Base-by-base conservation (phyloP, 2,329 filamentous ascomycete species). In the Aaosphaeria pasadenensis region DNA sequence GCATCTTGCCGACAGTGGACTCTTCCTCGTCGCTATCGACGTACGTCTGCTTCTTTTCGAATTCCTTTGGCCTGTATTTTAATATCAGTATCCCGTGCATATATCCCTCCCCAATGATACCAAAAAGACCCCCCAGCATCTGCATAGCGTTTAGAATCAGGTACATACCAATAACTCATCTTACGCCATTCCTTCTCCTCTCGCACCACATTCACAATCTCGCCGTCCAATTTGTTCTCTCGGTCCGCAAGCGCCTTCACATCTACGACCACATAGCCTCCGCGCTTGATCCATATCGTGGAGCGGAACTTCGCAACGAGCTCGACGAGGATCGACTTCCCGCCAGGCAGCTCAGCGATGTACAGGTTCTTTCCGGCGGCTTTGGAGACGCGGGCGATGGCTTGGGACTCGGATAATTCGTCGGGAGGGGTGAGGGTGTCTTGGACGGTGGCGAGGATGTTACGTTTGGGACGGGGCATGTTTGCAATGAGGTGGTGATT, bases 101-200 rank as follows among this genome's bases (percentile, higher is more conserved):
- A 54, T 52, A 43, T 30, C 39, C 48, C 46, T 28, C 29, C 39
- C 30, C 32, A 6, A n/a, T 11, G 39, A 44, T 47, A 41, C 45
- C 33, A 28, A 17, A 39, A 44, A 33, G n/a, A 2, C 17, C 3
- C 17, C 17, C 17, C 17, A 24, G 17, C 17, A 24, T 24, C 17
- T 24, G 30, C 39, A 28, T 36, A 36, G 7, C n/a, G n/a, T 36
- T 36, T n/a, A 36, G 33, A n/a, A 36, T 33, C 11, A 11, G 11
- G 24, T 30, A 55, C 63, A 38, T 58, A 70, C 94, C 94, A 97
- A 68, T 92, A 99, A 7, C 77, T 62, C 74, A 88, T 85, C 73
- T 95, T 96, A 63, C 91, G 83, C 94, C 94, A 99, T 39, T 79
- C 78, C 73, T 89, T 95, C 75, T 96, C 91, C 63, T 96, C 90